phyloP scores from a whole-genome alignment of 2,329 filamentous ascomycete species.

The Colletotrichum trifolii region DNA sequence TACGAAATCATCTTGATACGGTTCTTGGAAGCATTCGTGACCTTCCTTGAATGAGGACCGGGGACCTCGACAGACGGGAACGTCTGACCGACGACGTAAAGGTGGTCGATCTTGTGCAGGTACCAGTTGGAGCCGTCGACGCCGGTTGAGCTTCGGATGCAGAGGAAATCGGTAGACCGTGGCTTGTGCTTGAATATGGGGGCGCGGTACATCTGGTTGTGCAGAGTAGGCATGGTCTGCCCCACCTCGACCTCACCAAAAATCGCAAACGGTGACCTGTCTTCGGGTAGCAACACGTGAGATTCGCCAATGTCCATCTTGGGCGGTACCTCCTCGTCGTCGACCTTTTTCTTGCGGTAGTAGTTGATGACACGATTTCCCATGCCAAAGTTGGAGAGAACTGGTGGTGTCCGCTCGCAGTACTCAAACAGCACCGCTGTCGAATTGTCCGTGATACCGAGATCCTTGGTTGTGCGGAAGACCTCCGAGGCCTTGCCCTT shows the following conservation, averaged over 20 bases:
- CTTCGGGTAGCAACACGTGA: conserved; percentile 87
- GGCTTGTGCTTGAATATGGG: conserved; percentile 90
- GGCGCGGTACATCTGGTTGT: conserved; percentile 95
- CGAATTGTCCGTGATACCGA: conserved; percentile 90
- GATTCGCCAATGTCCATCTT: conserved; percentile 91
- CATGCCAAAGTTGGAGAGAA: conserved; percentile 98
- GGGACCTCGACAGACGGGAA: conserved; percentile 94
- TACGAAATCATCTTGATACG: conserved; percentile 96
- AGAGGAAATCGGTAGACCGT: conserved; percentile 84
- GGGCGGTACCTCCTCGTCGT: conserved; percentile 79
- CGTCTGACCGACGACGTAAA: conserved; percentile 92
- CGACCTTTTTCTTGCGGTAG: conserved; percentile 82
- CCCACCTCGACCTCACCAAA: conserved; percentile 94
- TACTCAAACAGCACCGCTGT: conserved; percentile 92
- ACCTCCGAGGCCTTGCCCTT: conserved; percentile 84
- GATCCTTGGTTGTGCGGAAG: conserved; percentile 82
- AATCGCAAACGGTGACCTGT: conserved; percentile 94
- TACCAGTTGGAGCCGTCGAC: conserved; percentile 83
- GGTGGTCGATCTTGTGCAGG: conserved; percentile 88
- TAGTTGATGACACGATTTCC: conserved; percentile 96
- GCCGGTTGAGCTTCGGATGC: conserved; percentile 84
- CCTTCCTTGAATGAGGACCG: conserved; percentile 91
- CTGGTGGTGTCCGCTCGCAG: conserved; percentile 90
- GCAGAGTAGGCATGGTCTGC: conserved; percentile 88
- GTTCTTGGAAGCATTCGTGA: conserved; percentile 97